Base-by-base conservation (phyloP, 2,329 filamentous ascomycete genomes). In the Dactylellina sp. region DNA sequence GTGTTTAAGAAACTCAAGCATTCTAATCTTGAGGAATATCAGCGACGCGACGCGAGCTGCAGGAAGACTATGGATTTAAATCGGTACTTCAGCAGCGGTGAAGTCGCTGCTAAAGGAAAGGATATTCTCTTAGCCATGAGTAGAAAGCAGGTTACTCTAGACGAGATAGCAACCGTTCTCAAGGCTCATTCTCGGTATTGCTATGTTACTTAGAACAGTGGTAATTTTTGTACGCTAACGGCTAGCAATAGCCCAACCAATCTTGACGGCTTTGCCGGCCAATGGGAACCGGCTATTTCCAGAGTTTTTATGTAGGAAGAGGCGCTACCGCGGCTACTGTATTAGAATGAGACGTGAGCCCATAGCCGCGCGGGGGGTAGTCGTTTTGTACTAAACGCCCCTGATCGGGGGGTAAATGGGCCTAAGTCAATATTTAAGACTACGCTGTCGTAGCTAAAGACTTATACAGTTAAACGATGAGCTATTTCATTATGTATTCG, bases 141-240 rank as follows among this genome's bases (percentile, higher is more conserved):
- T 44, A 44, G 18, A 32, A 44, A 44, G 14, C 40, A 44, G 40
- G 40, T 44, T 4, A 20, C 40, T 14, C 40, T 44, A 39, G 18
- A 39, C 14, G 18, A 28, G 18, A 57, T 57, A 25, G 22, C 52
- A 16, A n/a, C 9, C 14, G 28, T 18, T 12, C 14, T 57, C 16
- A 11, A 39, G 18, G 6, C 47, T 6, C 39, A 39, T 39, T 57
- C 42, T 39, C 20, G 28, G 28, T 22, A 57, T 22, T 57, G 52
- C n/a, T 57, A 35, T 16, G 16, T 42, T 6, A 57, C 52, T 16
- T 57, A 24, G 52, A 57, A 57, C 28, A 57, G 52, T n/a, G 52
- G 52, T 39, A 39, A 57, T 39, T 57, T 57, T 22, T 57, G 42
- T 25, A 57, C 52, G 3, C 52, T 57, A 11, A n/a, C 16, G 16